Conservation (phyloP, 176 grass and related monocot species). For the Oropetium thomaeum region DNA sequence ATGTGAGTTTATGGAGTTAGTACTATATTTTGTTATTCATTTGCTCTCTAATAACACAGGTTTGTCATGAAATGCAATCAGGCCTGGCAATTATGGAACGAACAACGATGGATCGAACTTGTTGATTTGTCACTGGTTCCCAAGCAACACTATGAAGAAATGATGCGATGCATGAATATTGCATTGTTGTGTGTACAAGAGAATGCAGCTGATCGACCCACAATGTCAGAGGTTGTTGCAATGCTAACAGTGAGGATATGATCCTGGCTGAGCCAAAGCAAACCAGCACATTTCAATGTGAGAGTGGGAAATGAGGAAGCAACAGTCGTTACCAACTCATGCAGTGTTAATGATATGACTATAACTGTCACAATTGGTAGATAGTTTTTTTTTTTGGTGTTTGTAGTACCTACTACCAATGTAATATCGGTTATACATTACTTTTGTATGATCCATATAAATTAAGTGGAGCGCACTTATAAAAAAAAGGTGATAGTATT, state of each 20-base stretch:
- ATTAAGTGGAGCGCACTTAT: too few relatives aligned
- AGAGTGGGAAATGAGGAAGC: constrained; percentile 1
- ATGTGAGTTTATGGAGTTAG: neutral
- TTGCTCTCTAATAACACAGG: neutral
- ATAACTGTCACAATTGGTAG: neutral
- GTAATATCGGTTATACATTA: neutral
- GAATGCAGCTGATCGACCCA: constrained; percentile 17
- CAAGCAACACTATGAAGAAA: neutral
- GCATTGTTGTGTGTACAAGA: constrained; percentile 34
- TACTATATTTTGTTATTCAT: neutral
- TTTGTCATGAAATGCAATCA: neutral
- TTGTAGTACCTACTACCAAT: neutral
- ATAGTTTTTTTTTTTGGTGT: neutral
- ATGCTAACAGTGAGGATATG: neutral
- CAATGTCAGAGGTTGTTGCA: constrained; percentile 12
- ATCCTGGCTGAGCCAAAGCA: neutral
- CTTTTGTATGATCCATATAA: too few relatives aligned
- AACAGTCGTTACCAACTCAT: neutral
- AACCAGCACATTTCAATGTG: constrained; percentile 24
- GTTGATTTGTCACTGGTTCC: neutral
- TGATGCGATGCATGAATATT: constrained; percentile 10
- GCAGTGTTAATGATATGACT: neutral
- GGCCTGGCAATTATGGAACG: constrained; percentile 18
- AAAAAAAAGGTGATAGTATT: too few relatives aligned
- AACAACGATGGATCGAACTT: neutral